Evolutionary conservation across 306 rosid species (phyloP).

Genomic region (Quercus parvula): DNA sequence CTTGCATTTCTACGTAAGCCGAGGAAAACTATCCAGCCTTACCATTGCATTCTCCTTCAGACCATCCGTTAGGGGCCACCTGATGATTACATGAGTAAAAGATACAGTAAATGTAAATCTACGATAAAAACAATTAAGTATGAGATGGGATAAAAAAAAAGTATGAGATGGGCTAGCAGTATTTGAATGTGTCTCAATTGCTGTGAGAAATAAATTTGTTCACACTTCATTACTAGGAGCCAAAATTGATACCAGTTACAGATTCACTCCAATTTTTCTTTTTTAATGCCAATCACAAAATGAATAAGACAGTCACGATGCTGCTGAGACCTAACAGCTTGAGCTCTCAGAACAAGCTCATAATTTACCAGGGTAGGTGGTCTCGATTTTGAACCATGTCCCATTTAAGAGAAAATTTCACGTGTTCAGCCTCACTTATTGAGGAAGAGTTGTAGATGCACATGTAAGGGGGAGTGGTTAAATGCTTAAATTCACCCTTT

Average conservation of each 20-base stretch:
- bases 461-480: no score
- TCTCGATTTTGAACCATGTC: no score
- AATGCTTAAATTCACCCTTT: no score
- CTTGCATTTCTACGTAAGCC: conserved; percentile 75
- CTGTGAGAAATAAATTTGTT: not conserved
- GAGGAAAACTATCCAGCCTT: conserved; percentile 93
- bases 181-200: not conserved
- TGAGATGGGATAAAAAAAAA: not conserved
- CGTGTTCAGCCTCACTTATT: no score
- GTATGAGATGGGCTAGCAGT: no score
- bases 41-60: conserved; percentile 80
- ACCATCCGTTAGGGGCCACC: conserved; percentile 87
- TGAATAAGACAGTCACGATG: not conserved
- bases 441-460: no score
- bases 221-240: not conserved
- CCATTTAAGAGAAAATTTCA: no score
- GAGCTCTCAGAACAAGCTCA: no score
- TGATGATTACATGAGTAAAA: conserved; percentile 15
- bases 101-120: not conserved
- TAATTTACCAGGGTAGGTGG: no score
- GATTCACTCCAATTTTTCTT: not conserved
- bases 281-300: not conserved
- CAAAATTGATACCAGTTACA: not conserved
- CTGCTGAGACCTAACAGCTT: no score
- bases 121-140: not conserved